Conservation (phyloP, 352 stramenopile species). For the Thalassiosira tumida region DNA sequence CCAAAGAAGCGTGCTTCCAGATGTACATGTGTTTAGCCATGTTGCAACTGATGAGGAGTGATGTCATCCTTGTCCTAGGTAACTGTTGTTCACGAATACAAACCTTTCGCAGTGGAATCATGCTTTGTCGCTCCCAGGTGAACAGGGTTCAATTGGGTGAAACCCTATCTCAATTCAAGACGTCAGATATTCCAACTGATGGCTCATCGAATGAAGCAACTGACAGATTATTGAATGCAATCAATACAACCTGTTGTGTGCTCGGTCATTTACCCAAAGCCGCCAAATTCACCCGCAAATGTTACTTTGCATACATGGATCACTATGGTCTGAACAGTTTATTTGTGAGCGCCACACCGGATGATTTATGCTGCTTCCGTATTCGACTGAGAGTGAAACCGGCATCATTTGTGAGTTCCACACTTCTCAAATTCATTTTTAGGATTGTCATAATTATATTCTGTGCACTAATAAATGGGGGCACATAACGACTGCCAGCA, state of each 20-base stretch:
- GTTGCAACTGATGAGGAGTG: constrained; percentile 28
- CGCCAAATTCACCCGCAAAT: background rate
- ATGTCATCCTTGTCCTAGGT: constrained; percentile 29
- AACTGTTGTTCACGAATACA: constrained; percentile 6
- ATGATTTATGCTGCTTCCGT: background rate
- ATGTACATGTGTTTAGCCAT: constrained; percentile 22
- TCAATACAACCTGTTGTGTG: constrained; percentile 47
- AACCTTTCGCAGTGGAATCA: constrained; percentile 12
- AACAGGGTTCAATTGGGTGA: constrained; percentile 28
- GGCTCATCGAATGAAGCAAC: background rate
- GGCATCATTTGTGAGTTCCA: background rate
- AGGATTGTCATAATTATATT: background rate
- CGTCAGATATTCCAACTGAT: constrained; percentile 7
- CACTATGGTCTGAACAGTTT: background rate
- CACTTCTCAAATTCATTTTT: constrained; percentile 4
- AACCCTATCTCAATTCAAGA: constrained; percentile 4
- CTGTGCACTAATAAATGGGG: background rate
- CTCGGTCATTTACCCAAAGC: constrained; percentile 31
- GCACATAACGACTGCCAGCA: constrained; percentile 12
- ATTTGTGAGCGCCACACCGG: background rate
- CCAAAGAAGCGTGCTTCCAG: constrained; percentile 37
- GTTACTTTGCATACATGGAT: background rate
- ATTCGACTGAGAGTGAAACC: background rate
- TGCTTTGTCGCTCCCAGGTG: background rate
- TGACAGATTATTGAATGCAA: constrained; percentile 41